A percentile compares a stretch with the other conserved stretches of the same genome.
These are phyloP conservation scores for Plasmodium ovale DNA, from an alignment of 169 alveolate species.

Conservation along the genomic window DNA sequence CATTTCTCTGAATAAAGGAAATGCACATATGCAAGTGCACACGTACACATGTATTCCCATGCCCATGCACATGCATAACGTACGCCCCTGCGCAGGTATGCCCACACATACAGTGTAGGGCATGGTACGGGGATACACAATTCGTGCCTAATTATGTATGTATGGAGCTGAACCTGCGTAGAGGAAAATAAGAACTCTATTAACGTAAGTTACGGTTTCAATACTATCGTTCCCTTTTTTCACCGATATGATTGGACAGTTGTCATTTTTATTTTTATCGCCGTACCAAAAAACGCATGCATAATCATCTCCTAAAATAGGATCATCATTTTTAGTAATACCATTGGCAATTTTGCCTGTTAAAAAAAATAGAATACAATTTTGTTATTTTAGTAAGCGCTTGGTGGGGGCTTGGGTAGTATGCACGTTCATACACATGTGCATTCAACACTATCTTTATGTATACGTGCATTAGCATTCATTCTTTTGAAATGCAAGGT, in stretches of 20 bases:
- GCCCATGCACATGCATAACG: neutral
- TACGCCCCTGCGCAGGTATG: neutral
- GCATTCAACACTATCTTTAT: no score
- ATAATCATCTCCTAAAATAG: constrained; percentile 91
- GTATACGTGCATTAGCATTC: neutral
- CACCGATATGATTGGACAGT: constrained; percentile 90
- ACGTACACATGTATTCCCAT: neutral
- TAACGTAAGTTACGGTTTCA: constrained; percentile 90
- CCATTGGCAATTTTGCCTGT: constrained; percentile 89
- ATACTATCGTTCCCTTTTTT: constrained; percentile 88
- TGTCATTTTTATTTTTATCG: constrained; percentile 84
- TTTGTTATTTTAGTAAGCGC: no score
- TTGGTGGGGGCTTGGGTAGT: no score
- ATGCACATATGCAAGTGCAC: no score
- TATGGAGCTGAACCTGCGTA: constrained; percentile 86
- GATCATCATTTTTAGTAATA: constrained; percentile 89
- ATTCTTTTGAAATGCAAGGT: neutral
- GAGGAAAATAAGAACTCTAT: constrained; percentile 90
- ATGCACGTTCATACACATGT: no score
- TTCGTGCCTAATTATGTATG: neutral
- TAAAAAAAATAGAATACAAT: no score
- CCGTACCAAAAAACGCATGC: constrained; percentile 93
- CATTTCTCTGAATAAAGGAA: neutral
- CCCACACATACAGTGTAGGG: neutral
- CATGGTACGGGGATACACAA: neutral